Conservation (phyloP, 2,329 filamentous ascomycete genomes). For the Monosporascus sp. region DNA sequence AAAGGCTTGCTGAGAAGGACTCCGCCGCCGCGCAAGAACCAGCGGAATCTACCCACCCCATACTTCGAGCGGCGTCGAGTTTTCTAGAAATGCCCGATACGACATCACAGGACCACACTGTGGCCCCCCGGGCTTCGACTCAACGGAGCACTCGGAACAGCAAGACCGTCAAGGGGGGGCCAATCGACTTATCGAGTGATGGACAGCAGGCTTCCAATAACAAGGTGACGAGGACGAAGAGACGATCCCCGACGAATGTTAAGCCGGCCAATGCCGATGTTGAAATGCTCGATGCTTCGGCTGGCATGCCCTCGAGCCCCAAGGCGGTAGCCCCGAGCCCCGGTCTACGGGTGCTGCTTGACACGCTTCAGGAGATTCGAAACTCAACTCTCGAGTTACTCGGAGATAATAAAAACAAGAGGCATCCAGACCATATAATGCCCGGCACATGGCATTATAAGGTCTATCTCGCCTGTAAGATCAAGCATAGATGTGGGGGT, state of each 20-base stretch:
- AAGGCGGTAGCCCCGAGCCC: neutral
- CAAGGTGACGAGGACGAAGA: conserved; percentile 17
- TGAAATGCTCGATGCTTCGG: conserved; percentile 19
- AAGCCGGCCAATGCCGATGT: conserved; percentile 14
- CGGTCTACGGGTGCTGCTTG: conserved; percentile 11
- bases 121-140: conserved; percentile 6
- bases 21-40: conserved; percentile 3
- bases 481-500: conserved; percentile 30
- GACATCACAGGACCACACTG: conserved; percentile 11
- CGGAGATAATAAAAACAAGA: conserved; percentile 20
- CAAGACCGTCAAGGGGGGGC: conserved; percentile 5
- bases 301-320: neutral
- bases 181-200: conserved; percentile 6
- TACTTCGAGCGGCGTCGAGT: conserved; percentile 14
- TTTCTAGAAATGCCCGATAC: conserved; percentile 13
- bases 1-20: conserved; percentile 13
- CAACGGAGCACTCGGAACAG: conserved; percentile 9
- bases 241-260: conserved; percentile 10
- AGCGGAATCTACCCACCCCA: conserved; percentile 7
- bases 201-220: conserved; percentile 9
- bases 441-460: conserved; percentile 20
- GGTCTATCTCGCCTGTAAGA: conserved; percentile 35
- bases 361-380: conserved; percentile 19
- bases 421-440: conserved; percentile 23
- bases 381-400: conserved; percentile 20